These are phyloP conservation scores for Onygenales sp. DNA, from an alignment of 2,329 filamentous ascomycete genomes.

Conservation along the genomic window DNA sequence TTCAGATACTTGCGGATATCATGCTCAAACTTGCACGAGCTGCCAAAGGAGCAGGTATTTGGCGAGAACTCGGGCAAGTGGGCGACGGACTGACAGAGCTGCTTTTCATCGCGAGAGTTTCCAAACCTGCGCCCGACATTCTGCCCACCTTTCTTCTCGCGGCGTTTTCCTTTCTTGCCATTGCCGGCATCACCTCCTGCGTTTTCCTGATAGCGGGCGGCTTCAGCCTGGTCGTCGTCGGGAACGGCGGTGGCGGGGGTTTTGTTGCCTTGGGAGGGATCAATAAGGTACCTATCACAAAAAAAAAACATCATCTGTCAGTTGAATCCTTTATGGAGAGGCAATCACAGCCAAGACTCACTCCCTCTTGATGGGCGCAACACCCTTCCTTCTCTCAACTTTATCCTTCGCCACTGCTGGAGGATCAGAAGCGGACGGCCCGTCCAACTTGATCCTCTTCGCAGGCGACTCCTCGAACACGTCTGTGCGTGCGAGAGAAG, in stretches of 20 bases:
- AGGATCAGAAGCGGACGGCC: slow-evolving; percentile 14
- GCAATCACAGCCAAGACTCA: slow-evolving; percentile 30
- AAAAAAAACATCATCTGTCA: background rate
- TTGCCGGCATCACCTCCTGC: slow-evolving; percentile 23
- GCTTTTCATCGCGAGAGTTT: slow-evolving; percentile 64
- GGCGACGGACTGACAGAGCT: slow-evolving; percentile 66
- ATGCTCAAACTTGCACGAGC: slow-evolving; percentile 73
- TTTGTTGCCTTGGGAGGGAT: slow-evolving; percentile 13
- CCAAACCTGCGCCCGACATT: slow-evolving; percentile 79
- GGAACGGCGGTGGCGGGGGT: slow-evolving; percentile 25
- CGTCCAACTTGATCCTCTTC: slow-evolving; percentile 51
- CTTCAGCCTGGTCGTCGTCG: slow-evolving; percentile 52
- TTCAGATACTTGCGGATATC: slow-evolving; percentile 76
- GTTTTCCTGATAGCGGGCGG: slow-evolving; percentile 37
- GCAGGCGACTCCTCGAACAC: slow-evolving; percentile 41
- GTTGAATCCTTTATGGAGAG: background rate
- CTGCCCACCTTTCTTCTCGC: slow-evolving; percentile 58
- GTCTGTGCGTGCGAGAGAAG: background rate
- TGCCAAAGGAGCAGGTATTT: slow-evolving; percentile 62
- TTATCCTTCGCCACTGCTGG: slow-evolving; percentile 15
- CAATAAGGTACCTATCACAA: slow-evolving; percentile 23
- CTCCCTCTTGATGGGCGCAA: slow-evolving; percentile 66
- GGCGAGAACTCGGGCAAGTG: slow-evolving; percentile 74
- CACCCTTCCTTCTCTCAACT: slow-evolving; percentile 41
- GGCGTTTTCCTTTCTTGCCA: slow-evolving; percentile 16